A percentile compares a stretch with the other conserved stretches of the same genome.
Evolutionary conservation across 306 rosid genomes (phyloP).

Genomic region (Cucurbita moschata): DNA sequence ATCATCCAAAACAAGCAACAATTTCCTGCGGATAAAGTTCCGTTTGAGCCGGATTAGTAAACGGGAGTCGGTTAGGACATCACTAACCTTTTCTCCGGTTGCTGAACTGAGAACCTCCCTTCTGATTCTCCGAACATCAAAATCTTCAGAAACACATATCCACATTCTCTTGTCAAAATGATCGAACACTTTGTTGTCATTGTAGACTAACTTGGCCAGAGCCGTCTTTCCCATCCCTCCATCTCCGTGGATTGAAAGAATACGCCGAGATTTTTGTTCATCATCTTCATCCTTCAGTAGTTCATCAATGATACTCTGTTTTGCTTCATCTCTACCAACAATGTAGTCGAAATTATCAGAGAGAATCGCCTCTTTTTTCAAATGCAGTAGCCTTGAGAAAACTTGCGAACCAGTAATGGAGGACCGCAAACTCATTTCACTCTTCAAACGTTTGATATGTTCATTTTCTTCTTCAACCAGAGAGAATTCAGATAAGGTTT

Average conservation of each 20-base stretch:
- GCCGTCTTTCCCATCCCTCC: conserved; percentile 11
- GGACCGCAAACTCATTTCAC: conserved; percentile 9
- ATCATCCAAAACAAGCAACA: conserved; percentile 22
- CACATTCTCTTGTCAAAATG: conserved; percentile 3
- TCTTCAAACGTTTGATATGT: not conserved
- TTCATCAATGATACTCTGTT: not conserved
- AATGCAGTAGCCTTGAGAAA: not conserved
- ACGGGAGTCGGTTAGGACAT: not conserved
- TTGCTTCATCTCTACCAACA: conserved; percentile 11
- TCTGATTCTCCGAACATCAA: conserved; percentile 1
- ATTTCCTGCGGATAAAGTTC: conserved; percentile 11
- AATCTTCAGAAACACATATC: conserved; percentile 7
- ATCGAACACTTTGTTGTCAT: not conserved
- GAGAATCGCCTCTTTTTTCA: not conserved
- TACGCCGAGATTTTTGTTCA: not conserved
- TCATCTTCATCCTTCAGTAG: not conserved
- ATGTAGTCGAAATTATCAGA: not conserved
- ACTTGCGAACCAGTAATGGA: conserved; percentile 12
- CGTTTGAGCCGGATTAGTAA: not conserved
- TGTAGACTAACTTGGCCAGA: conserved; percentile 1
- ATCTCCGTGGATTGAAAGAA: not conserved
- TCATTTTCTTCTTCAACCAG: not conserved
- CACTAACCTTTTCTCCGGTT: not conserved
- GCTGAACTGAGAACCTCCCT: conserved; percentile 7
- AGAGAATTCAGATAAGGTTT: not conserved